Percentiles rank a stretch among this genome's conserved stretches.
These are phyloP conservation scores for Poa annua DNA, from an alignment of 176 grass and related monocot species.

Conservation along the genomic window DNA sequence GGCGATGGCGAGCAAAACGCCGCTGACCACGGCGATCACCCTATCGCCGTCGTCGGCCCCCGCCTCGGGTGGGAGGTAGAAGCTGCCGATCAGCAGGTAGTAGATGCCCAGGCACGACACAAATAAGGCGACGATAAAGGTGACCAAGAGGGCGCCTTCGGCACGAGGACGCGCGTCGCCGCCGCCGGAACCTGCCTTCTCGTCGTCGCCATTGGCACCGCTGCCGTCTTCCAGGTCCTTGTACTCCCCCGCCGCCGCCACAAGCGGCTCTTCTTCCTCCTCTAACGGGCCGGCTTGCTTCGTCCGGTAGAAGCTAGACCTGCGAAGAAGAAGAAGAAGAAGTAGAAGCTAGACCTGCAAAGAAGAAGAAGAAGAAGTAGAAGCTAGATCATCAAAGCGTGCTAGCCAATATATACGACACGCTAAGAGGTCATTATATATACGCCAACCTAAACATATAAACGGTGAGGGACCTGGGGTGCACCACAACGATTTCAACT, in stretches of 20 bases:
- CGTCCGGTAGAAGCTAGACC: neutral
- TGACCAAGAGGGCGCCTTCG: neutral
- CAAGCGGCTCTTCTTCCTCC: neutral
- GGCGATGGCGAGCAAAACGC: neutral
- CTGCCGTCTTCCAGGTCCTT: constrained; percentile 1
- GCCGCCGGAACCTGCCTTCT: neutral
- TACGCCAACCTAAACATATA: too few species aligned
- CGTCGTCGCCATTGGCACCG: neutral
- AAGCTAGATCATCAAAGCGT: too few species aligned
- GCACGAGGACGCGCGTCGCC: neutral
- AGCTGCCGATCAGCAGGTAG: neutral
- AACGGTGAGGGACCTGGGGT: too few species aligned
- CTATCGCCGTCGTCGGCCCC: neutral
- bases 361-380: too few species aligned
- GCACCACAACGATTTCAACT: too few species aligned
- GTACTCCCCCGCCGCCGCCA: neutral
- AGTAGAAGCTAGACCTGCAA: too few species aligned
- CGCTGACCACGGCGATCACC: neutral
- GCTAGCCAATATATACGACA: too few species aligned
- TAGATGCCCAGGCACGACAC: neutral
- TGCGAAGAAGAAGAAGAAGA: neutral
- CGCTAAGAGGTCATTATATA: too few species aligned
- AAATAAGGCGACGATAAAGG: neutral
- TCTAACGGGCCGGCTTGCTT: neutral
- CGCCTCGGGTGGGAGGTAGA: constrained; percentile 14